These are phyloP conservation scores for Ilex paraguariensis DNA, from an alignment of 305 asterid genomes.

Conservation along the genomic window DNA sequence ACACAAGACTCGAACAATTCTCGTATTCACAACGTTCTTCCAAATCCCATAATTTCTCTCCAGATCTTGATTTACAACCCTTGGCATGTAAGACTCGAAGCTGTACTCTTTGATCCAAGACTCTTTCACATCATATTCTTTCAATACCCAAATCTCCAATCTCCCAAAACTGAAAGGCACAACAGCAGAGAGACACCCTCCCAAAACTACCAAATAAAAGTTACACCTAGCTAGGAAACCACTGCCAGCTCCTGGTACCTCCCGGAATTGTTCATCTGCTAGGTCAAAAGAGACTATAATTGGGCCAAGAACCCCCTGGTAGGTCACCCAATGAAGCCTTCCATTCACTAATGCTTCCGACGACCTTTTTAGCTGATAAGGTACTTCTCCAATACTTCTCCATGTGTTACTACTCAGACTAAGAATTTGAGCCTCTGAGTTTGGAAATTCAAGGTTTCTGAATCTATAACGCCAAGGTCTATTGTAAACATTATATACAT, in stretches of 20 bases:
- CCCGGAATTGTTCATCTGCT: conserved; percentile 25
- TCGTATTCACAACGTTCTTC: conserved; percentile 18
- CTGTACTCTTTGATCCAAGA: conserved; percentile 34
- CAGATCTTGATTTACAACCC: conserved; percentile 11
- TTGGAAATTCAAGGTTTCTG: neutral
- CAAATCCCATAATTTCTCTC: conserved; percentile 23
- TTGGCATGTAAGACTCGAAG: conserved; percentile 24
- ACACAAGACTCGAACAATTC: conserved; percentile 19
- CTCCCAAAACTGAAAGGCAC: conserved; percentile 13
- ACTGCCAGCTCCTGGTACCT: conserved; percentile 13
- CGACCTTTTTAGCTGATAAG: conserved; percentile 24
- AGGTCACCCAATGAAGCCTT: conserved; percentile 48
- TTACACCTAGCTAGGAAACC: conserved; percentile 7
- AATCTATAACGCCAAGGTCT: neutral
- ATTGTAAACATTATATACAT: neutral
- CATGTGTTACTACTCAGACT: conserved; percentile 25
- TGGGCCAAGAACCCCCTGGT: conserved; percentile 6
- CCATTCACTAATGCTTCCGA: conserved; percentile 32
- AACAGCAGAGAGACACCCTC: conserved; percentile 22
- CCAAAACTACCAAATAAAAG: conserved; percentile 23
- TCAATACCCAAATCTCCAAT: conserved; percentile 37
- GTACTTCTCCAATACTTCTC: conserved; percentile 30
- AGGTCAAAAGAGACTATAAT: conserved; percentile 33
- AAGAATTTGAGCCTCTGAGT: conserved; percentile 31
- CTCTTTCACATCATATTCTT: conserved; percentile 29